Percentiles rank a stretch among this genome's conserved stretches.
These are phyloP conservation scores for Eucalyptus globulus DNA, from an alignment of 345 rosid genomes.

Conservation along the genomic window DNA sequence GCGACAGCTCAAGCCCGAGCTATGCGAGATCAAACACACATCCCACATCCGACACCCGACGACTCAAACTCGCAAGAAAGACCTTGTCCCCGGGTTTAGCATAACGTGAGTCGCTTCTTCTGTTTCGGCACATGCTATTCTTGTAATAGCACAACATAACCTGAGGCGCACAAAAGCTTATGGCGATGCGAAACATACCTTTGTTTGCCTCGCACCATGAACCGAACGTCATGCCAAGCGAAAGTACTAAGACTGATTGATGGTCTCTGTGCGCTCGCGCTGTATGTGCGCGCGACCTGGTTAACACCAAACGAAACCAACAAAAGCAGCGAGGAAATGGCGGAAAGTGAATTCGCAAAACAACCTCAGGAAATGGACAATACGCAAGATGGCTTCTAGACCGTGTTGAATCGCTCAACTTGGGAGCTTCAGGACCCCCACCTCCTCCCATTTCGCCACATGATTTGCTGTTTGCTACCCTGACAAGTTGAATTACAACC, in stretches of 20 bases:
- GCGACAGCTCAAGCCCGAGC: not conserved
- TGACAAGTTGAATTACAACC: conserved; percentile 8
- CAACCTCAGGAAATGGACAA: not conserved
- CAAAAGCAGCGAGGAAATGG: not conserved
- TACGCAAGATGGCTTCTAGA: not conserved
- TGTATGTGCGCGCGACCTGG: not conserved
- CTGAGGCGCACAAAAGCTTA: not conserved
- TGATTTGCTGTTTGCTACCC: conserved; percentile 13
- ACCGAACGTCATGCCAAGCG: not conserved
- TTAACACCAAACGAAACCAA: not conserved
- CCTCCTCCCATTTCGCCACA: conserved; percentile 12
- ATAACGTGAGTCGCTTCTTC: not conserved
- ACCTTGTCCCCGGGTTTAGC: not conserved
- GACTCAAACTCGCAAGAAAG: not conserved
- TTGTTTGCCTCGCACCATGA: not conserved
- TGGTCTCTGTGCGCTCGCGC: not conserved
- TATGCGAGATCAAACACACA: not conserved
- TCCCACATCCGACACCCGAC: not conserved
- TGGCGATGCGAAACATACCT: not conserved
- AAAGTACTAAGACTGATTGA: not conserved
- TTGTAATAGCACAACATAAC: not conserved
- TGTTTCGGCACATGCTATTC: not conserved
- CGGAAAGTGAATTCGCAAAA: not conserved
- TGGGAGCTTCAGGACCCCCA: conserved; percentile 18
- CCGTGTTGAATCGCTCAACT: not conserved